phyloP scores from a whole-genome alignment of 371 early-diverging fungal genomes.

The Mucor lusitanicus region DNA sequence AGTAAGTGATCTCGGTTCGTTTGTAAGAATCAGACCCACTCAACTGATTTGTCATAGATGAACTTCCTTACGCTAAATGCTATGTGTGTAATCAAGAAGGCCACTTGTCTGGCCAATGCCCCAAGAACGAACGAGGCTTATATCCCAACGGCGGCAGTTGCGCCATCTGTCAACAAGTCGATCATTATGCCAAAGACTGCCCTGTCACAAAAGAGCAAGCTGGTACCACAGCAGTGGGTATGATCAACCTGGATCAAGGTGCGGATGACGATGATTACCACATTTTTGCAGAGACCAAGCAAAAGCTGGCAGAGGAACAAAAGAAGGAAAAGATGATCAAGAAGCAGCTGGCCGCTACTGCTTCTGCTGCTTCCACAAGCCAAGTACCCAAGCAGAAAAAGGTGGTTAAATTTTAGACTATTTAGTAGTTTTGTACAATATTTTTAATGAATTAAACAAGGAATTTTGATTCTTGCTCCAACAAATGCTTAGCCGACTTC shows the following conservation, averaged over 20 bases:
- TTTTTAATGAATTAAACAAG: constrained; percentile 17
- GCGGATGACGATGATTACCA: constrained; percentile 85
- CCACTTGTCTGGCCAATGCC: constrained; percentile 82
- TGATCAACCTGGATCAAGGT: constrained; percentile 71
- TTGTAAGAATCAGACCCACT: no score
- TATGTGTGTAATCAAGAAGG: constrained; percentile 86
- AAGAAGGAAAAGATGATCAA: constrained; percentile 37
- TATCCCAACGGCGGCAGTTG: constrained; percentile 94
- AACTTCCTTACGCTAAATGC: constrained; percentile 76
- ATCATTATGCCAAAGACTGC: constrained; percentile 89
- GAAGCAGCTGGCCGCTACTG: constrained; percentile 6
- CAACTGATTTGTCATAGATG: constrained; percentile 16
- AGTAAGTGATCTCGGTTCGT: constrained; percentile 44
- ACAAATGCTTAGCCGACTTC: constrained; percentile 72
- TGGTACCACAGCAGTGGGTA: constrained; percentile 66
- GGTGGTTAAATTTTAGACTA: constrained; percentile 27
- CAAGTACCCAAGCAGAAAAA: constrained; percentile 10
- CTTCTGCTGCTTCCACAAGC: neutral
- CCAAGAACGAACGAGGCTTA: constrained; percentile 84
- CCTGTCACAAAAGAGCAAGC: constrained; percentile 64
- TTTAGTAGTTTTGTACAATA: neutral
- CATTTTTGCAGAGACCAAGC: constrained; percentile 64
- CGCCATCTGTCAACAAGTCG: constrained; percentile 81
- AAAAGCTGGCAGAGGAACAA: constrained; percentile 43
- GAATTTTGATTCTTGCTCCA: constrained; percentile 45